Base-by-base conservation (phyloP, 306 rosid species). In the Lathyrus sativus region DNA sequence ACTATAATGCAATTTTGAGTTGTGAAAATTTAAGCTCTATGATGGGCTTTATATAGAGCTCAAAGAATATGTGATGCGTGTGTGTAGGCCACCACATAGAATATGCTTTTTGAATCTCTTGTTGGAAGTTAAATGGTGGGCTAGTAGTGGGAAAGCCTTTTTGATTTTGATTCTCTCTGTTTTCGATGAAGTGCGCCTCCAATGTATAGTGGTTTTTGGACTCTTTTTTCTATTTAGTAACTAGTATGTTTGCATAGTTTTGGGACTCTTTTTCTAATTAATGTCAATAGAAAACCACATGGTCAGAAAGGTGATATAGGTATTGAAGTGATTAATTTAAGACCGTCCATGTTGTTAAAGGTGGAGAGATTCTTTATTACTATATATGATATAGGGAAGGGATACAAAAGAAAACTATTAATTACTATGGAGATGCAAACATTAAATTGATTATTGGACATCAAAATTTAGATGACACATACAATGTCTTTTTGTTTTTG, bases 241-340 rank as follows among this genome's bases (percentile, higher is more conserved):
- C 39, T 35, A 35, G 39, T 35, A 35, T 35, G 39, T 35, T 15
- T 15, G 18, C 53, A 38, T 62, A 31, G 41, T 8, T n/a, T n/a
- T 8, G 5, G 14, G 48, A 43, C 48, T 43, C 48, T 43, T 43
- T 7, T 56, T 28, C 41, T n/a, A 35, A 7, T 77, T 48, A 24
- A 46, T 65, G 14, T 50, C 53, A 11, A 41, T 51, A 70, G 28
- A 64, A 74, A 64, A 37, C 58, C 56, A 66, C 58, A 37, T 60
- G 59, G 48, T 44, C 26, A 7, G 15, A 69, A 45, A 44, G 54
- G 48, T 50, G 33, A 2, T 17, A 4, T 49, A 49, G 53, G 42
- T 14, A 6, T 11, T 73, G 43, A 48, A 51, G 43, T 41, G 13
- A 26, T 73, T 73, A 26, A 63, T 73, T 73, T 41, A 63, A 11